These are phyloP conservation scores for Avena eriantha DNA, from an alignment of 176 grass and related monocot species.

Conservation along the genomic window DNA sequence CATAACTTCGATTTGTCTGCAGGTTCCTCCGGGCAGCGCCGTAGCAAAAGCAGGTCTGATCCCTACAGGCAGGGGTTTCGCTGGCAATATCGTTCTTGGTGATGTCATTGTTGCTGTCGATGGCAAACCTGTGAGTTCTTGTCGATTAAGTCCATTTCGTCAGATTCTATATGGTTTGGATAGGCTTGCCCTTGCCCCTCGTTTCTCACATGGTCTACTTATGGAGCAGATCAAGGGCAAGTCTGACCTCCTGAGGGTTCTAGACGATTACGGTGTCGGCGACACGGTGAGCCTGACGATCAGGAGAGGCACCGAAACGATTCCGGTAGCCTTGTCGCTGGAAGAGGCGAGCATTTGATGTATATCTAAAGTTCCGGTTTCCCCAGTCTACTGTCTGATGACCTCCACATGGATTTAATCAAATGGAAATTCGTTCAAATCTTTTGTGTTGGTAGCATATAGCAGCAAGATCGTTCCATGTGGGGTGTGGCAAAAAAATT, in stretches of 20 bases:
- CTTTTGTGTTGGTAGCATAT: not conserved
- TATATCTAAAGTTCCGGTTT: not conserved
- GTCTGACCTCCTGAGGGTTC: slow-evolving; percentile 76
- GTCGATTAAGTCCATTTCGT: not conserved
- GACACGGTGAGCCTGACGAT: slow-evolving; percentile 68
- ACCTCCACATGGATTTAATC: not conserved
- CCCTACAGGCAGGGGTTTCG: slow-evolving; percentile 71
- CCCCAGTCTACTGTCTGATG: not conserved
- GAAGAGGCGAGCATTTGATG: slow-evolving; percentile 72
- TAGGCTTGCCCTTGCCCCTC: not conserved
- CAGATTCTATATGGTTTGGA: not conserved
- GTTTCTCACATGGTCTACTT: not conserved
- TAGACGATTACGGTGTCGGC: slow-evolving; percentile 82
- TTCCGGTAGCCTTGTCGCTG: slow-evolving; percentile 57
- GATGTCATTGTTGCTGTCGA: slow-evolving; percentile 82
- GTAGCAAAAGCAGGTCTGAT: slow-evolving; percentile 84
- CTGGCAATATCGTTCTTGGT: slow-evolving; percentile 86
- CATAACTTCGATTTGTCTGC: not conserved
- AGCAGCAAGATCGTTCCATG: not conserved
- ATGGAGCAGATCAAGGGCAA: slow-evolving; percentile 70
- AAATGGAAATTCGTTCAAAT: not conserved
- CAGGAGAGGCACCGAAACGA: slow-evolving; percentile 58
- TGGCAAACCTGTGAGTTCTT: slow-evolving; percentile 74
- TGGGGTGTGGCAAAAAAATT: not conserved
- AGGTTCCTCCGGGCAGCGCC: slow-evolving; percentile 66